These are phyloP conservation scores for Pythium apleroticum DNA, from an alignment of 352 stramenopile genomes.

Conservation along the genomic window DNA sequence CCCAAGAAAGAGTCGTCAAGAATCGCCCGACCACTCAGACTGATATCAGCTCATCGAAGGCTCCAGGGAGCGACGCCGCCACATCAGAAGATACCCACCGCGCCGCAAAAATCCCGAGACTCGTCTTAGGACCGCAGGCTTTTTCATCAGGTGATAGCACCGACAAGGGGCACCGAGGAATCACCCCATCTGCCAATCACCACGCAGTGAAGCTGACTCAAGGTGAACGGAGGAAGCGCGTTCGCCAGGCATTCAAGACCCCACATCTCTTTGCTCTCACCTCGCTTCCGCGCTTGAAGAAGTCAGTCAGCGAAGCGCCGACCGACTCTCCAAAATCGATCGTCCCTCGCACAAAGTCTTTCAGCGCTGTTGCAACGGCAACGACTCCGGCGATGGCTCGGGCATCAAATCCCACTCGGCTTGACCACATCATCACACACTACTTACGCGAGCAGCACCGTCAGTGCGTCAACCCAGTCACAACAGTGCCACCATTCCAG, in stretches of 20 bases:
- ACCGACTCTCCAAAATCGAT: neutral
- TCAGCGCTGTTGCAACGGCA: no score
- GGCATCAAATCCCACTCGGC: slow-evolving; percentile 34
- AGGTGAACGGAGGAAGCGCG: slow-evolving; percentile 24
- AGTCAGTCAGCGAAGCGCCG: slow-evolving; percentile 6
- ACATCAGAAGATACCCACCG: neutral
- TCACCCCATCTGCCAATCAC: neutral
- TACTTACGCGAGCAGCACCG: slow-evolving; percentile 88
- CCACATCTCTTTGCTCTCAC: slow-evolving; percentile 15
- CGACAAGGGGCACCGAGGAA: neutral
- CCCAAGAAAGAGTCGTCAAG: neutral
- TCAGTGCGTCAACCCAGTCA: slow-evolving; percentile 84
- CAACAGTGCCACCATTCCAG: slow-evolving; percentile 85
- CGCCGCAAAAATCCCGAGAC: neutral
- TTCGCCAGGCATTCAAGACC: slow-evolving; percentile 23
- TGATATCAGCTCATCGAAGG: slow-evolving; percentile 7
- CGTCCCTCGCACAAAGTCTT: neutral
- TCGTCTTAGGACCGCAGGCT: neutral
- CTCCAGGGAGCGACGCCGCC: neutral
- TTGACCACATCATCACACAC: slow-evolving; percentile 86
- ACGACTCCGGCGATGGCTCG: neutral
- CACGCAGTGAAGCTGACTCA: slow-evolving; percentile 11
- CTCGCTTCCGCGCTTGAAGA: neutral
- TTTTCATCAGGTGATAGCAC: neutral
- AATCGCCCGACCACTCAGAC: neutral